Percentiles rank a stretch among this genome's conserved stretches.
These are phyloP conservation scores for Tephrocybe sp. DNA, from an alignment of 768 basidiomycete species.

Conservation along the genomic window DNA sequence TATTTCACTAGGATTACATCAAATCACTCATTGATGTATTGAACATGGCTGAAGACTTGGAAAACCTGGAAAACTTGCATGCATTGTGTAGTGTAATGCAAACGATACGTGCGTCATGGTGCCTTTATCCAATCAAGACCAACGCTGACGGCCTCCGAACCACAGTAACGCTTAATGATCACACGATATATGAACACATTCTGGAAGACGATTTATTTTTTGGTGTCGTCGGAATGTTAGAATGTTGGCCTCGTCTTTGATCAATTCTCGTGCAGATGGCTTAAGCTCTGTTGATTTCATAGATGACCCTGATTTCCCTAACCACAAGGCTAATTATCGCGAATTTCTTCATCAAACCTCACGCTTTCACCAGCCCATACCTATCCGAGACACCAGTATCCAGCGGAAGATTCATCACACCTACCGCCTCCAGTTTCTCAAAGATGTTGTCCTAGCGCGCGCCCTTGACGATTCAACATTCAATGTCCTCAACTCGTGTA, in stretches of 20 bases:
- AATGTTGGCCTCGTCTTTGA: constrained; percentile 62
- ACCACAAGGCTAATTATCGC: constrained; percentile 96
- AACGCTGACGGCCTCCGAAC: constrained; percentile 10
- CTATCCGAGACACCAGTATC: constrained; percentile 70
- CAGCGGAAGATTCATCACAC: constrained; percentile 94
- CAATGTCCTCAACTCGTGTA: constrained; percentile 94
- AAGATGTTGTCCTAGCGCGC: constrained; percentile 95
- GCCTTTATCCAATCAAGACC: not conserved
- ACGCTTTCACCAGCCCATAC: constrained; percentile 88
- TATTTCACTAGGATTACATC: constrained; percentile 70
- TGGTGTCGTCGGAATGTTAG: constrained; percentile 93
- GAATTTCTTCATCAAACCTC: constrained; percentile 82
- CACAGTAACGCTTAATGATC: constrained; percentile 92
- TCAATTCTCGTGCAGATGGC: constrained; percentile 8
- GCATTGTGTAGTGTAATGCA: constrained; percentile 91
- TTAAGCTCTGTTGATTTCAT: constrained; percentile 8
- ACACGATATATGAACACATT: constrained; percentile 90
- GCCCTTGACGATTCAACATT: constrained; percentile 95
- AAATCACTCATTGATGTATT: constrained; percentile 82
- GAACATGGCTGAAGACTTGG: constrained; percentile 87
- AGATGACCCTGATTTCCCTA: constrained; percentile 98
- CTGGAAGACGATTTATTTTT: constrained; percentile 90
- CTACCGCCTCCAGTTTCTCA: constrained; percentile 94
- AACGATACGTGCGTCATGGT: constrained; percentile 69
- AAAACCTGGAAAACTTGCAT: constrained; percentile 87